Evolutionary conservation across 495 filamentous ascomycete genomes (phyloP), one percentile per base, ranked within the genome.

Genomic region (Aspergillus affinis): DNA sequence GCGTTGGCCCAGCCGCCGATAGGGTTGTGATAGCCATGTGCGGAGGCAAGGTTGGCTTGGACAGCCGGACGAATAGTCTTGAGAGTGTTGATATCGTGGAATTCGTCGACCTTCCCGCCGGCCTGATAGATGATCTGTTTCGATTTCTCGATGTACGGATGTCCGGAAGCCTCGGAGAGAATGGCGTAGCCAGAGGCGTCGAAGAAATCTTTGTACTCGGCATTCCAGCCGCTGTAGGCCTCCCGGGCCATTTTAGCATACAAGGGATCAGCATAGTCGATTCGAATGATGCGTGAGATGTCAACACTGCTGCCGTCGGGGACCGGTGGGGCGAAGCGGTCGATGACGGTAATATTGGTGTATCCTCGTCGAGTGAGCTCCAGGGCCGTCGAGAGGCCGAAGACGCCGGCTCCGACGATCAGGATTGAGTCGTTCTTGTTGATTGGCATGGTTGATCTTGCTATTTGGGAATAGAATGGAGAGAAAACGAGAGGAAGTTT

Each of bases 1-100:
- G 90, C 90, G 62, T 94, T 81, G 13, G 84, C 90, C 90, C 91
- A 93, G 6, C 91, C 90, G 55, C 80, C 82, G 4, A 67, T 73
- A 20, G 73, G 68, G 69, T 93, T 93, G 29, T 90, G 65, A 67
- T 94, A 93, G 4, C 90, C 90, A 70, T 58, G 66, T 54, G 70
- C 48, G 19, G 61, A 61, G 13, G 61, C 54, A n/a, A 71, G 52
- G 18, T 72, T 56, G 18, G 66, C 60, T 19, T 64, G 62, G 15
- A 73, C 61, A 48, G 63, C 68, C 0, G 68, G 61, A 36, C 69
- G 71, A 13, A 65, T 62, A 26, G 63, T 58, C 19, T 61, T 51
- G n/a, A 71, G 50, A 13, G 57, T 45, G 15, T 63, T 61, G 15
- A 61, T 66, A 60, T 72, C 64, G 13, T 44, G 26, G 3, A 71